Conservation (phyloP, 2,329 filamentous ascomycete genomes). For the Tolypocladium paradoxum region DNA sequence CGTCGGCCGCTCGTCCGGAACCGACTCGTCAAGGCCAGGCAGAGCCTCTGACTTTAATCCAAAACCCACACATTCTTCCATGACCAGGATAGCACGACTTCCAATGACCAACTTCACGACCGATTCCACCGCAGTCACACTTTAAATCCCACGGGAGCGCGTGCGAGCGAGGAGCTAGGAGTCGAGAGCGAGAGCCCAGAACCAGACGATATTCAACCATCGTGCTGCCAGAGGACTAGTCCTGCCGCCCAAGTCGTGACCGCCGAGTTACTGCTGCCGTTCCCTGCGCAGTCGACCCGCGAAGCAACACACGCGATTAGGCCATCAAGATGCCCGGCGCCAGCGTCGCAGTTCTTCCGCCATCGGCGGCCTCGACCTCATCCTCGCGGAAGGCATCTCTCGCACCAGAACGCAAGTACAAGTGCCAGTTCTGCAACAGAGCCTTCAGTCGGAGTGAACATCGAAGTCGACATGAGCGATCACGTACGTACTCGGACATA, state of each 20-base stretch:
- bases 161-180: constrained; percentile 45
- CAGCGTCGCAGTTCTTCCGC: constrained; percentile 52
- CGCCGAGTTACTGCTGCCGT: constrained; percentile 14
- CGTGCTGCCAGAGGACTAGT: constrained; percentile 27
- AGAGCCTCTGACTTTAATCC: constrained; percentile 16
- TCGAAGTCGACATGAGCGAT: constrained; percentile 90
- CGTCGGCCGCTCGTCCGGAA: constrained; percentile 15
- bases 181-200: constrained; percentile 19
- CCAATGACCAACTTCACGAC: constrained; percentile 42
- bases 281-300: constrained; percentile 7
- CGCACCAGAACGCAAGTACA: constrained; percentile 95
- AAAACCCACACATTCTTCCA: constrained; percentile 25
- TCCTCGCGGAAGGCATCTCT: constrained; percentile 64
- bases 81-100: constrained; percentile 28
- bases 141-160: constrained; percentile 61
- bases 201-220: constrained; percentile 49
- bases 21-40: constrained; percentile 15
- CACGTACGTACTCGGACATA: constrained; percentile 60
- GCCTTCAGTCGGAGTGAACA: constrained; percentile 97
- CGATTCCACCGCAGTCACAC: constrained; percentile 50
- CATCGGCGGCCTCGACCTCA: constrained; percentile 57
- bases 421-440: constrained; percentile 96
- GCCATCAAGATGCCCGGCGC: constrained; percentile 57
- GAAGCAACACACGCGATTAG: constrained; percentile 20
- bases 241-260: constrained; percentile 13